A percentile compares a stretch with the other conserved stretches of the same genome.
These are phyloP conservation scores for Stentor roeselii DNA, from an alignment of 73 alveolate genomes.

Conservation along the genomic window DNA sequence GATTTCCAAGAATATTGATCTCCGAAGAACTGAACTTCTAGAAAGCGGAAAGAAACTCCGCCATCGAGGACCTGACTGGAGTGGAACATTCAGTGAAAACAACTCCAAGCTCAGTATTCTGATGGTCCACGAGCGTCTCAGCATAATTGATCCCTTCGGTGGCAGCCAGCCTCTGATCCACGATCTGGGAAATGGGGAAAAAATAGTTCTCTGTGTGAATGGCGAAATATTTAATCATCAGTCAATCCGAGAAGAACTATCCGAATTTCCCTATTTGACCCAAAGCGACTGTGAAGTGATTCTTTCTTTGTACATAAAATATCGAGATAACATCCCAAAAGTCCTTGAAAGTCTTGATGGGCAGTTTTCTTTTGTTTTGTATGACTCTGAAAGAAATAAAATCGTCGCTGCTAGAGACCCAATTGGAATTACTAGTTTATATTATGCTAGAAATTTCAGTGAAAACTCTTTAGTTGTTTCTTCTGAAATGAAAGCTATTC, in stretches of 20 bases:
- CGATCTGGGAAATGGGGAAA: conserved; percentile 26
- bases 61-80: conserved; percentile 26
- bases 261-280: conserved; percentile 36
- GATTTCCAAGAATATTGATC: neutral
- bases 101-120: conserved; percentile 29
- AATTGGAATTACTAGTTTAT: conserved; percentile 61
- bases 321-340: conserved; percentile 37
- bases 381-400: conserved; percentile 42
- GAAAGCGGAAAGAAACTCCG: neutral
- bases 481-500: conserved; percentile 63
- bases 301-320: conserved; percentile 28
- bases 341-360: conserved; percentile 60
- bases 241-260: conserved; percentile 26
- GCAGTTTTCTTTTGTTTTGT: conserved; percentile 45
- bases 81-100: neutral
- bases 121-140: conserved; percentile 46
- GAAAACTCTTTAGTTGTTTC: conserved; percentile 42
- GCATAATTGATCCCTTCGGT: conserved; percentile 46
- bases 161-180: conserved; percentile 46
- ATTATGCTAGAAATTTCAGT: conserved; percentile 44
- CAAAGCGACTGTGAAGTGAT: conserved; percentile 50
- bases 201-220: conserved; percentile 39
- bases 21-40: neutral
- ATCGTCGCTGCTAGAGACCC: conserved; percentile 58
- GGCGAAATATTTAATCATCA: conserved; percentile 51